Base-by-base conservation (phyloP, 257 asterid species). In the Fraxinus quadrangulata region DNA sequence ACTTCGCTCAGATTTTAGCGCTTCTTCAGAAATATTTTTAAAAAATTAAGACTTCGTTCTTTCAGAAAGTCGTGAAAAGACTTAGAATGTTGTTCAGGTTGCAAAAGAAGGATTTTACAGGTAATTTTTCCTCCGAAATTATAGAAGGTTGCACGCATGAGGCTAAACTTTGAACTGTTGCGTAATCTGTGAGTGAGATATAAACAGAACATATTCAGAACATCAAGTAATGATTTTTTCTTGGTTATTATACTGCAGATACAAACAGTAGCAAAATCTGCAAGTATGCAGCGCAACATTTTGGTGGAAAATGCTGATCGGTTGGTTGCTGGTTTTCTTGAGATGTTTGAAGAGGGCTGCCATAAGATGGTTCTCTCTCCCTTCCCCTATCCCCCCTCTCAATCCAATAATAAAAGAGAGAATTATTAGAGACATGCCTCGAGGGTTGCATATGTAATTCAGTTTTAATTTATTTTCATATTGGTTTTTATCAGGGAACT, bases 251-350 rank as follows among this genome's bases (percentile, higher is more conserved):
- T 23, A 21, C 17, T 83, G 78, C 89, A 89, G 92, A 86, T 89
- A 72, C 86, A 89, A 85, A 86, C 86, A 24, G 92, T 87, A 78
- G 84, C 83, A 74, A 86, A 82, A 77, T 79, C 76, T 34, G 86
- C 83, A 36, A 70, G 86, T 14, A 76, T 79, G 80, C 87, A 87
- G 33, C 88, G 85, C 39, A 84, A 87, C 68, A 76, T 86, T 36
- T 89, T 90, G 92, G 89, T 87, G 73, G 92, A 89, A 74, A 89
- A 89, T 84, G 92, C 91, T 13, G 92, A 89, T 74, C 80, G 91
- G 23, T 68, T 79, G 81, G 92, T 89, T 78, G 91, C 91, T 40
- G 92, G 92, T 45, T 89, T 89, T 86, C 91, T 89, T 6, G 91
- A 87, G 84, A 87, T 83, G 91, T 89, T 89, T 45, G 91, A 89